Evolutionary conservation across 768 basidiomycete genomes (phyloP).

Genomic region (Termitomyces sp.): DNA sequence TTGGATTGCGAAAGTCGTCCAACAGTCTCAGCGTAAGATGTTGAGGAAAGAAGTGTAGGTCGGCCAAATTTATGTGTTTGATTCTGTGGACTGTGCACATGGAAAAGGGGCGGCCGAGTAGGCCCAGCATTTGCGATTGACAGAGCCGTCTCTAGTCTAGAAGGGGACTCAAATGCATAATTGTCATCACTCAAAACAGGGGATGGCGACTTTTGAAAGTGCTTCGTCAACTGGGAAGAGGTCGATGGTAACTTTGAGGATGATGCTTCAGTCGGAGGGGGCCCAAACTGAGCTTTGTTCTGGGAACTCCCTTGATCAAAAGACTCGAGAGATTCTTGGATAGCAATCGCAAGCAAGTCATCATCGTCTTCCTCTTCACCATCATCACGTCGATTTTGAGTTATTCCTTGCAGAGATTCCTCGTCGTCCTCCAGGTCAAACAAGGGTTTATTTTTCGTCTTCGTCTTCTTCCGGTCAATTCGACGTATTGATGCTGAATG

Average conservation of each 20-base stretch:
- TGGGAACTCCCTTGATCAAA: constrained; percentile 28
- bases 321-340: constrained; percentile 62
- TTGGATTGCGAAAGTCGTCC: neutral
- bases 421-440: constrained; percentile 52
- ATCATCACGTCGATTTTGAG: neutral
- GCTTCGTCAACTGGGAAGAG: neutral
- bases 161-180: constrained; percentile 21
- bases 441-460: constrained; percentile 36
- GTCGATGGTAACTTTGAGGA: constrained; percentile 5
- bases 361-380: constrained; percentile 48
- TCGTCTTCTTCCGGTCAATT: constrained; percentile 26
- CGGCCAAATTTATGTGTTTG: constrained; percentile 21
- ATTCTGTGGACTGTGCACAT: neutral
- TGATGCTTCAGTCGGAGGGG: constrained; percentile 2
- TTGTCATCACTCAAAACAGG: constrained; percentile 13
- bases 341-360: constrained; percentile 45
- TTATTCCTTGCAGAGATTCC: constrained; percentile 10
- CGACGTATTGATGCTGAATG: constrained; percentile 25
- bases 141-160: constrained; percentile 59
- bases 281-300: neutral
- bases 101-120: constrained; percentile 14
- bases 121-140: constrained; percentile 59
- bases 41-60: constrained; percentile 21
- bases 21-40: constrained; percentile 5
- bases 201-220: neutral